Evolutionary conservation across 371 early-diverging fungal species (phyloP), one percentile per base, ranked within the genome.

Genomic region (Thermomucor indicae-seudaticae): DNA sequence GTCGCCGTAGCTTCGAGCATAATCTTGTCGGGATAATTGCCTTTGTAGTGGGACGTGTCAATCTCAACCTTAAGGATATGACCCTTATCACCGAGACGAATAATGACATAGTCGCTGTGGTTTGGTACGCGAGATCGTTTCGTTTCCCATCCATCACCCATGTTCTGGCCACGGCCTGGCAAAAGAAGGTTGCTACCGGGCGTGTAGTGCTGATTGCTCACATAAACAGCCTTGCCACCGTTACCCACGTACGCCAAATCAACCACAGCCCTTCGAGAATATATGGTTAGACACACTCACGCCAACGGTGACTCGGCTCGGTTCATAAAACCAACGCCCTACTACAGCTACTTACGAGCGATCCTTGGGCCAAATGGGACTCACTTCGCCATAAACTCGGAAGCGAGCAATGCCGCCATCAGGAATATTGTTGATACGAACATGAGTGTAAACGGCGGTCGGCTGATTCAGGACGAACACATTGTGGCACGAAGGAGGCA

Each of bases 371-470:
- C 81, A 81, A 54, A 80, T 67, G 50, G 88, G 85, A 27, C 68
- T 62, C 25, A 95, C 89, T 22, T 75, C 72, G n/a, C 95, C 95
- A 58, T 85, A 91, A 41, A 85, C 89, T 35, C 95, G 81, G 65
- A 93, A 83, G 30, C 95, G 88, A 41, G 83, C 82, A 58, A 94
- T 86, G 45, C 95, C 96, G 34, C 96, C 96, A 64, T 95, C 96
- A 4, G 96, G 96, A 62, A 84, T 88, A 65, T 92, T 89, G 47
- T 84, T 86, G 32, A 94, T 64, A 39, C 92, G 79, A 25, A 95
- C 69, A 58, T 87, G 86, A 40, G 84, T 92, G 55, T 67, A 92
- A 23, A 76, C 62, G 0, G 50, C 56, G 5, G 75, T 68, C 5
- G 75, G 76, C 35, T 64, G 29, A n/a, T 62, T 57, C 53, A 89